Conservation (phyloP, 2,329 filamentous ascomycete genomes). For the Ceratocystis diversiconidia region DNA sequence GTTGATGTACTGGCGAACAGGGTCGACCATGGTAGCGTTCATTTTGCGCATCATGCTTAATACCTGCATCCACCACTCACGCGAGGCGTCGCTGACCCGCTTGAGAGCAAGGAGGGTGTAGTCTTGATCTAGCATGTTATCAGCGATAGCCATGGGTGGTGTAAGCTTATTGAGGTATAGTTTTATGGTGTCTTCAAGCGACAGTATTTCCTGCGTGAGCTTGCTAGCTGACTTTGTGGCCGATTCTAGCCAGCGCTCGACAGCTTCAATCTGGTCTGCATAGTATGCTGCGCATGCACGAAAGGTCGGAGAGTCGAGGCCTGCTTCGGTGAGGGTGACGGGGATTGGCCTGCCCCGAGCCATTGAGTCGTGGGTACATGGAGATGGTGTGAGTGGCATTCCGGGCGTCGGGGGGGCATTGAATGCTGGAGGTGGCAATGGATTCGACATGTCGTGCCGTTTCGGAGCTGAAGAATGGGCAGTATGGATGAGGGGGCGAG, state of each 20-base stretch:
- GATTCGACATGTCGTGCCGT: neutral
- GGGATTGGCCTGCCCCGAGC: conserved; percentile 40
- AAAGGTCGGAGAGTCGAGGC: conserved; percentile 91
- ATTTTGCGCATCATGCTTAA: conserved; percentile 62
- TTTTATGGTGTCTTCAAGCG: conserved; percentile 68
- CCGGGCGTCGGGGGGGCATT: neutral
- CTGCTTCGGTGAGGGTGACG: conserved; percentile 83
- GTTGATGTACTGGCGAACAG: conserved; percentile 62
- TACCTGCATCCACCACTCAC: conserved; percentile 74
- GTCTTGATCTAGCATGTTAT: conserved; percentile 84
- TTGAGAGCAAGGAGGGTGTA: conserved; percentile 81
- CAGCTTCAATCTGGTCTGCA: conserved; percentile 74
- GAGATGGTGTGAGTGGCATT: neutral
- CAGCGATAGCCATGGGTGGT: conserved; percentile 60
- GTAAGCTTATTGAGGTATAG: conserved; percentile 60
- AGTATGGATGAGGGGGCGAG: neutral
- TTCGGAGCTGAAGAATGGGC: no score
- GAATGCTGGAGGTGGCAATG: neutral
- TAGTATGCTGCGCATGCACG: conserved; percentile 78
- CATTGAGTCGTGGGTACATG: conserved; percentile 10
- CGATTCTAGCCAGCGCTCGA: conserved; percentile 79
- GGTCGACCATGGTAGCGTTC: conserved; percentile 64
- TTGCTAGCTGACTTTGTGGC: conserved; percentile 41
- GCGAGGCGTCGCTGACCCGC: conserved; percentile 69
- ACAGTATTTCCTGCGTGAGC: conserved; percentile 47